Evolutionary conservation across 1,284 basidiomycete genomes (phyloP).

Genomic region (Agroathelia rolfsii): DNA sequence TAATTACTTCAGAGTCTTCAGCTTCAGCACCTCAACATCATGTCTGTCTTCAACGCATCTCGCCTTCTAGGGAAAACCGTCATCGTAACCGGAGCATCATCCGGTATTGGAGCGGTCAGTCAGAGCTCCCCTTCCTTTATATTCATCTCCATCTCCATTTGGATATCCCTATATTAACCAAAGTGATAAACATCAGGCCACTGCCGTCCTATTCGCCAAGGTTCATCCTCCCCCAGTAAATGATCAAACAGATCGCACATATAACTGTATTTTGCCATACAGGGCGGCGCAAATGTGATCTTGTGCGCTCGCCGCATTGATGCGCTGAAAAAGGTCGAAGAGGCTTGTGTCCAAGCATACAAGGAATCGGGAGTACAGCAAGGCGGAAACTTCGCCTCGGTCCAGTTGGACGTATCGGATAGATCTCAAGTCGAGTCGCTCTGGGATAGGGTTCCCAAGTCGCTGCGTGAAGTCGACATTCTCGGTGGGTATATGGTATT

Average conservation of each 20-base stretch:
- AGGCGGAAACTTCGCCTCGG: constrained; percentile 58
- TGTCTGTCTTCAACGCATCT: constrained; percentile 73
- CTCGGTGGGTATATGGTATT: constrained; percentile 65
- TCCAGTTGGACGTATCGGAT: constrained; percentile 72
- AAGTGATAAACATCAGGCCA: too few relatives aligned
- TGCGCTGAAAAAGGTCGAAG: constrained; percentile 51
- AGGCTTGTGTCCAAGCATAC: constrained; percentile 61
- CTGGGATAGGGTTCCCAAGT: constrained; percentile 57
- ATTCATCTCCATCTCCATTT: not conserved
- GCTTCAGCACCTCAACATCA: too few relatives aligned
- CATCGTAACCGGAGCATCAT: constrained; percentile 78
- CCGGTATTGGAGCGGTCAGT: constrained; percentile 76
- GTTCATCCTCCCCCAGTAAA: constrained; percentile 31
- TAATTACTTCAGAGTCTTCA: too few relatives aligned
- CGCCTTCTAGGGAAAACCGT: constrained; percentile 78
- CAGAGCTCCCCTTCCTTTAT: constrained; percentile 8
- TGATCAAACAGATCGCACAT: too few relatives aligned
- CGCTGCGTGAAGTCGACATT: constrained; percentile 62
- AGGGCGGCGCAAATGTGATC: constrained; percentile 76
- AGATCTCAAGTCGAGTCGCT: constrained; percentile 55
- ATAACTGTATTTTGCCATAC: constrained; percentile 5
- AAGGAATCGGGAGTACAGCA: constrained; percentile 59
- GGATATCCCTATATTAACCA: constrained; percentile 4
- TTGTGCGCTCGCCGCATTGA: constrained; percentile 63
- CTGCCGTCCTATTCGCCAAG: constrained; percentile 78